Conservation (phyloP, 2,329 filamentous ascomycete genomes). For the Arthrobotrys musiformis region DNA sequence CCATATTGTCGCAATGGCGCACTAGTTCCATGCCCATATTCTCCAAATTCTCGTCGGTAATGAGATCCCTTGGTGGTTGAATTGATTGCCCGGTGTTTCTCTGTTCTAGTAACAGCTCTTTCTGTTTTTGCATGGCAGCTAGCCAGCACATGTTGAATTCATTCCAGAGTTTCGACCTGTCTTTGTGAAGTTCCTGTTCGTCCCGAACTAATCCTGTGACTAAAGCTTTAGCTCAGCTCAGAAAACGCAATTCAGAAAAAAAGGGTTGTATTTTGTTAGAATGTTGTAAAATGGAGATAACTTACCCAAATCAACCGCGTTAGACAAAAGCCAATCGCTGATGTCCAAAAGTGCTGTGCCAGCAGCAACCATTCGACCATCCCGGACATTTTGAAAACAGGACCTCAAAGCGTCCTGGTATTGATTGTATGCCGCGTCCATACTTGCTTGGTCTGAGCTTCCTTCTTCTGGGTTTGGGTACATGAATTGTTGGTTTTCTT, state of each 20-base stretch:
- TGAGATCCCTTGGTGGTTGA: conserved; percentile 70
- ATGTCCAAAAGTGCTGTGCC: conserved; percentile 70
- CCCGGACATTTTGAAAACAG: conserved; percentile 77
- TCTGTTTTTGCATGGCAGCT: conserved; percentile 82
- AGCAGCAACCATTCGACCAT: conserved; percentile 71
- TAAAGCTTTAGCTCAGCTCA: conserved; percentile 58
- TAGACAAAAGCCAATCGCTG: conserved; percentile 74
- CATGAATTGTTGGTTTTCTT: conserved; percentile 54
- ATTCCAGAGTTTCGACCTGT: conserved; percentile 87
- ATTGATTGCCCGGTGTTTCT: conserved; percentile 71
- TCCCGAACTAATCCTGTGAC: conserved; percentile 81
- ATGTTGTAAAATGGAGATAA: conserved; percentile 52
- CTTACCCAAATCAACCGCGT: conserved; percentile 75
- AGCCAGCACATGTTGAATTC: conserved; percentile 96
- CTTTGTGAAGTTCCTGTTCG: conserved; percentile 77
- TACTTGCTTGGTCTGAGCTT: conserved; percentile 46
- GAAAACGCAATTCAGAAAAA: conserved; percentile 57
- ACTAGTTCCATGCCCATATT: conserved; percentile 85
- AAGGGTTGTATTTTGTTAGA: conserved; percentile 33
- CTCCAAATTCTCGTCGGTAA: conserved; percentile 76
- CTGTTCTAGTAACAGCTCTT: conserved; percentile 73
- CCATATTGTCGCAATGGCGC: conserved; percentile 83
- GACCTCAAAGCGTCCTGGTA: conserved; percentile 72
- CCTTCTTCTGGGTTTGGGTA: conserved; percentile 47
- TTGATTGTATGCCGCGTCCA: conserved; percentile 61